Percentiles rank a stretch among this genome's conserved stretches.
phyloP scores from a whole-genome alignment of 2,329 filamentous ascomycete genomes.

The Botrytis sinoallii region DNA sequence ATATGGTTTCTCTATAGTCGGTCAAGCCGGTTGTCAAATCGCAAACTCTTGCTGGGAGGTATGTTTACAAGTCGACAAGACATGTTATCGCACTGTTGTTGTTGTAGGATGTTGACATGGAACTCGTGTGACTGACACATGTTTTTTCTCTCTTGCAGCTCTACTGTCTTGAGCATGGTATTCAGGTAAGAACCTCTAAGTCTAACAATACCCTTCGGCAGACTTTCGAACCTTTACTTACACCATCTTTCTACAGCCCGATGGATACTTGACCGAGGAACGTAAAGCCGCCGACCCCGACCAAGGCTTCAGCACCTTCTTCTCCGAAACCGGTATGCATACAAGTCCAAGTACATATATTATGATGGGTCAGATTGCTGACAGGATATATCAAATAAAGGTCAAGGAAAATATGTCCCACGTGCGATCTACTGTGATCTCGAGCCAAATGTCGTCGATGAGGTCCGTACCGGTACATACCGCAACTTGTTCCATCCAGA shows the following conservation, averaged over 20 bases:
- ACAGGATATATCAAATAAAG: slow-evolving; percentile 46
- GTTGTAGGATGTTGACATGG: neutral
- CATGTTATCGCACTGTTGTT: slow-evolving; percentile 21
- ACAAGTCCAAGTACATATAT: slow-evolving; percentile 22
- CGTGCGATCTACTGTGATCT: slow-evolving; percentile 66
- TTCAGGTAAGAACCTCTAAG: slow-evolving; percentile 68
- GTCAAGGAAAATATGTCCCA: slow-evolving; percentile 87
- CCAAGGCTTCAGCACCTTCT: slow-evolving; percentile 99
- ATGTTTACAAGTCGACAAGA: slow-evolving; percentile 45
- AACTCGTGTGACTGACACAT: slow-evolving; percentile 29
- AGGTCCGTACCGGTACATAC: slow-evolving; percentile 62
- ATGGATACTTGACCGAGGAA: slow-evolving; percentile 98
- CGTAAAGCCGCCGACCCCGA: slow-evolving; percentile 90
- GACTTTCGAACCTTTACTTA: slow-evolving; percentile 35
- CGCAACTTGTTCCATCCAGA: slow-evolving; percentile 65
- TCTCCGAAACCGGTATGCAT: slow-evolving; percentile 92
- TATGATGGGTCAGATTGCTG: slow-evolving; percentile 30
- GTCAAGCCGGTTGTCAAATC: slow-evolving; percentile 99
- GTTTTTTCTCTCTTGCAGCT: slow-evolving; percentile 58
- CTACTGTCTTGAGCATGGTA: slow-evolving; percentile 99
- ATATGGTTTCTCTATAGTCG: slow-evolving; percentile 61
- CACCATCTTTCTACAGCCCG: slow-evolving; percentile 60
- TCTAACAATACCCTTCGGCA: neutral
- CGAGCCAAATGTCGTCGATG: slow-evolving; percentile 65
- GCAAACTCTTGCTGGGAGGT: slow-evolving; percentile 99